Base-by-base conservation (phyloP, 345 rosid genomes). In the Rhizophora apiculata region DNA sequence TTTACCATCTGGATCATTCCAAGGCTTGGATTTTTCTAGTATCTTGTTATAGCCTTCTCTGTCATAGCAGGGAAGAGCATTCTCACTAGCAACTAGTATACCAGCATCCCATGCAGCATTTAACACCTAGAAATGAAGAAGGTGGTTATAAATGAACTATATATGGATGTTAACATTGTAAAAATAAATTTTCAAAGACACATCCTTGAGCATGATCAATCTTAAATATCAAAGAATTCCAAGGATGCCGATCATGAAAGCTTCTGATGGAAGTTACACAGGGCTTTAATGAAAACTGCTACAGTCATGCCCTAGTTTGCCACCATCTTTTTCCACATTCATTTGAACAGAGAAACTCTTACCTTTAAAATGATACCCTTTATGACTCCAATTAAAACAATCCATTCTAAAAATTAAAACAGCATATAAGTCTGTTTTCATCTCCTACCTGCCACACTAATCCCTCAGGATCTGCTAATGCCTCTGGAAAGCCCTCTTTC, bases 41-140 rank as follows among this genome's bases (percentile, higher is more conserved):
- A 94, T 81, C 85, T 83, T 94, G 86, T 81, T 88, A 81, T 85
- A 94, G 70, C 71, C 74, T 49, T 63, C 74, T 63, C 96, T 87
- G 69, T 86, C 93, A 76, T 87, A 84, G 83, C 89, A 91, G 65
- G 95, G 86, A 63, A 87, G 79, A 67, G 88, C 80, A 68, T 88
- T 94, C 87, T 94, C 98, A 70, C 93, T 74, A 31, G 88, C 82
- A 55, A 86, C 76, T 34, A 84, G 85, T 69, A 88, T 74, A 77
- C 77, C 52, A 26, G 64, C 84, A 78, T 91, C 98, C 97, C 98
- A 88, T 8, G 96, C 97, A 63, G 96, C 87, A 77, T 94, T 94
- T 76, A 88, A 57, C 79, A 91, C 90, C 98, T 94, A 80, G 70
- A 58, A 75, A 43, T 49, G 36, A 60, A 34, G 37, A 30, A 61